Evolutionary conservation across 2,329 filamentous ascomycete species (phyloP).

Genomic region (Fusarium haematococcum): DNA sequence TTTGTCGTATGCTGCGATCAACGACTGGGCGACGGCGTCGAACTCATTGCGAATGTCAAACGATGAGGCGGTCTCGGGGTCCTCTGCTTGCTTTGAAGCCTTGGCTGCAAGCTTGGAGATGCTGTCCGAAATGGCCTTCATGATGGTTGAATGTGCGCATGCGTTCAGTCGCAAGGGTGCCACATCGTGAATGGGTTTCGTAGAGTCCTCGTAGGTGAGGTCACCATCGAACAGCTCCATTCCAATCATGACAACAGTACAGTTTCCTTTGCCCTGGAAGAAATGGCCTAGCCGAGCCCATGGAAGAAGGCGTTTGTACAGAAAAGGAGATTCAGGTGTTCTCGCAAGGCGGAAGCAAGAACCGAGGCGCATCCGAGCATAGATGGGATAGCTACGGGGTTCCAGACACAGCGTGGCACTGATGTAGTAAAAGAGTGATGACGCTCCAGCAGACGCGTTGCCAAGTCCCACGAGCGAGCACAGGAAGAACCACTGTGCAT

Average conservation of each 20-base stretch:
- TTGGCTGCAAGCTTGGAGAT: slow-evolving; percentile 1
- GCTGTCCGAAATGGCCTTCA: neutral
- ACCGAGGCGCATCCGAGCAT: neutral
- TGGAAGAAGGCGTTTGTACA: neutral
- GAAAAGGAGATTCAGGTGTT: neutral
- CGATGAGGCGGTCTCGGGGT: neutral
- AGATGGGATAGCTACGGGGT: neutral
- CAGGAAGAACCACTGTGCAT: neutral
- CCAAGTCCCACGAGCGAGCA: neutral
- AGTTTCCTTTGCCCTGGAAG: neutral
- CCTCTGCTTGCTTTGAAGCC: neutral
- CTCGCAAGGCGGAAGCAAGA: neutral
- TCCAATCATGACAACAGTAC: neutral
- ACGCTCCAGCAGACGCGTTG: neutral
- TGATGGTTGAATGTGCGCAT: neutral
- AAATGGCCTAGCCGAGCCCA: neutral
- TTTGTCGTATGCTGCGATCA: neutral
- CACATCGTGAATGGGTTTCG: neutral
- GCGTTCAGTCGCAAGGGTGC: neutral
- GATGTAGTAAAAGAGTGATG: neutral
- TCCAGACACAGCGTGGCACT: neutral
- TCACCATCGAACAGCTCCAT: neutral
- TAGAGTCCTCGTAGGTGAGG: neutral
- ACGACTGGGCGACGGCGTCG: neutral
- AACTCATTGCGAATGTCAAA: neutral